Conservation (phyloP, 805 yeast species). For the Lipomyces lipofer region DNA sequence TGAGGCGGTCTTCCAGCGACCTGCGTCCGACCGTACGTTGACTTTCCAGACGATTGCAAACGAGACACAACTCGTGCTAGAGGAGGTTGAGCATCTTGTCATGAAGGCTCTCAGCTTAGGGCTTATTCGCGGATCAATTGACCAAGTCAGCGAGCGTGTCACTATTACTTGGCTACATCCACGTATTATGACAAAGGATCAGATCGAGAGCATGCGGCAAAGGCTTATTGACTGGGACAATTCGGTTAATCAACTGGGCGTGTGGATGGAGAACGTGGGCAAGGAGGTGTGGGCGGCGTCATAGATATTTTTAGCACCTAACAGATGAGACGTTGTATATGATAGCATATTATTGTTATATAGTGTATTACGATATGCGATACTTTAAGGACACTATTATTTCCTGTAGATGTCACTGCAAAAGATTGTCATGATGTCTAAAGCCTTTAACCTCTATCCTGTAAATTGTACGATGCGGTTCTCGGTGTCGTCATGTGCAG, state of each 20-base stretch:
- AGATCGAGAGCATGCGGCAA: slow-evolving; percentile 71
- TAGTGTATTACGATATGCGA: too few relatives aligned
- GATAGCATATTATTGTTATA: not conserved
- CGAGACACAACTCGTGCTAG: slow-evolving; percentile 62
- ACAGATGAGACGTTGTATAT: too few relatives aligned
- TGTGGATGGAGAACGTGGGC: slow-evolving; percentile 61
- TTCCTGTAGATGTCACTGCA: too few relatives aligned
- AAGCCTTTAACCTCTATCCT: too few relatives aligned
- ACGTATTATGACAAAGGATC: slow-evolving; percentile 79
- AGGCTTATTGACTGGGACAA: slow-evolving; percentile 77
- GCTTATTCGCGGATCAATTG: slow-evolving; percentile 83
- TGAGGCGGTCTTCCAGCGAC: slow-evolving; percentile 77
- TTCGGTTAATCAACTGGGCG: slow-evolving; percentile 66
- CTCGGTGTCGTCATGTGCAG: too few relatives aligned
- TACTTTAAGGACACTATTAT: too few relatives aligned
- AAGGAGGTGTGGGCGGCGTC: slow-evolving; percentile 42
- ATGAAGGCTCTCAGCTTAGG: slow-evolving; percentile 88
- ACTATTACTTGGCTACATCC: slow-evolving; percentile 95
- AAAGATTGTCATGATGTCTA: too few relatives aligned
- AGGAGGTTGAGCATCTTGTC: slow-evolving; percentile 84
- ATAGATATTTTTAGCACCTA: not conserved
- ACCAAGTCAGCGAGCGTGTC: slow-evolving; percentile 77
- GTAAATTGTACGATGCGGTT: too few relatives aligned
- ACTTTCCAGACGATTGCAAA: slow-evolving; percentile 70
- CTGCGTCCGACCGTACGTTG: slow-evolving; percentile 72